A percentile compares a stretch with the other conserved stretches of the same genome.
Conservation (phyloP, 257 asterid genomes). For the Salvia rosmarinus region DNA sequence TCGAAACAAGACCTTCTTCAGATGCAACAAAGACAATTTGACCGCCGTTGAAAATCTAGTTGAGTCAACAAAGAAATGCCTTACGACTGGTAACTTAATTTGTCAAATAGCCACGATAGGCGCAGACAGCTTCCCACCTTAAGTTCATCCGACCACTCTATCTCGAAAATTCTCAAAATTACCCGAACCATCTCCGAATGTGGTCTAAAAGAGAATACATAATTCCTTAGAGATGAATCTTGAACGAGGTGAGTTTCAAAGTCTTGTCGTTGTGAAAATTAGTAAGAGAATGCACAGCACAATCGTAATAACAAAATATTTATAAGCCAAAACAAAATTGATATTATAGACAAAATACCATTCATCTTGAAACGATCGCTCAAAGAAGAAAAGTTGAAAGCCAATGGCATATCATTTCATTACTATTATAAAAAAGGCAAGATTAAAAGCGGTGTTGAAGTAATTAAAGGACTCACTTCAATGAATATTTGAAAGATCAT, state of each 20-base stretch:
- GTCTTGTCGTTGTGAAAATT: constrained; percentile 10
- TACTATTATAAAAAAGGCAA: not conserved
- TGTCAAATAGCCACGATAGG: constrained; percentile 84
- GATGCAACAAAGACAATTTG: constrained; percentile 66
- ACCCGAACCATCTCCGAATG: constrained; percentile 46
- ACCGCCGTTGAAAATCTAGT: constrained; percentile 57
- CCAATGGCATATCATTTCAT: not conserved
- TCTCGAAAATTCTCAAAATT: constrained; percentile 46
- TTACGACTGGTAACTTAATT: constrained; percentile 82
- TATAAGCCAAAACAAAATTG: not conserved
- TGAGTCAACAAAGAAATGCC: constrained; percentile 67
- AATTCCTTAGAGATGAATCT: constrained; percentile 70
- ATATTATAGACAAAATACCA: constrained; percentile 18
- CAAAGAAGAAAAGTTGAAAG: not conserved
- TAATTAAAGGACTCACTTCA: not conserved
- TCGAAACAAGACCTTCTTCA: constrained; percentile 56
- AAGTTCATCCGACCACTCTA: constrained; percentile 90
- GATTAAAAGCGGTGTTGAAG: too few species aligned
- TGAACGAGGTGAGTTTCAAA: constrained; percentile 39
- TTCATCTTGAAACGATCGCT: constrained; percentile 18
- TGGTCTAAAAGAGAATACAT: constrained; percentile 80
- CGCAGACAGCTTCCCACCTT: constrained; percentile 87
- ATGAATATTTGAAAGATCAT: too few species aligned
- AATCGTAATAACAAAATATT: not conserved
- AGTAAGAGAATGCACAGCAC: constrained; percentile 20